Conservation (phyloP, 2,329 filamentous ascomycete genomes). For the Xylaria sp. region DNA sequence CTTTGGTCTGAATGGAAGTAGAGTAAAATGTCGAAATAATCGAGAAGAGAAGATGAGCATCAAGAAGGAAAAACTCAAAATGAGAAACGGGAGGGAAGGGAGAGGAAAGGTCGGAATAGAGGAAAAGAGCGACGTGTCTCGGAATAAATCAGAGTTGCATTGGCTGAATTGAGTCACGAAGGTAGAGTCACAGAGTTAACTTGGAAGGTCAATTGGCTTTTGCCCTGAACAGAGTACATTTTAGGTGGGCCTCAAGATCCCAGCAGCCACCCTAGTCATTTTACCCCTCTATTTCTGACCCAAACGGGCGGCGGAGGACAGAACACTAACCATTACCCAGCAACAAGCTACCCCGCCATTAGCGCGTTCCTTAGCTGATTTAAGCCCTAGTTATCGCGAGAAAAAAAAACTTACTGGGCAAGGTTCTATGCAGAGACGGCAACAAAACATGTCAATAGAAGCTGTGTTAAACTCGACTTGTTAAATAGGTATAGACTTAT, state of each 20-base stretch:
- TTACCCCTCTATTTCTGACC: slow-evolving; percentile 33
- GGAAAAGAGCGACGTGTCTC: slow-evolving; percentile 28
- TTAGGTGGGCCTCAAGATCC: background rate
- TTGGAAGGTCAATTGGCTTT: slow-evolving; percentile 16
- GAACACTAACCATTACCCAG: background rate
- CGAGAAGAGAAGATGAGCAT: slow-evolving; percentile 30
- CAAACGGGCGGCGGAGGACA: background rate
- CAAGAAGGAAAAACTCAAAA: slow-evolving; percentile 26
- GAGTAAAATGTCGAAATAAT: slow-evolving; percentile 44
- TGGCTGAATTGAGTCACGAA: slow-evolving; percentile 33
- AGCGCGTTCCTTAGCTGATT: slow-evolving; percentile 20
- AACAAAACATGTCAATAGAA: too few species aligned
- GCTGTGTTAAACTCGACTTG: background rate
- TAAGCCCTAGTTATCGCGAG: background rate
- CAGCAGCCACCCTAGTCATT: background rate
- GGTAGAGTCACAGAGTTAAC: slow-evolving; percentile 1
- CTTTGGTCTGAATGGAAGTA: slow-evolving; percentile 40
- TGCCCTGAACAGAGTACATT: slow-evolving; percentile 23
- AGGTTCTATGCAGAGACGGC: background rate
- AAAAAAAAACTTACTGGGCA: background rate
- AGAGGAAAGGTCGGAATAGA: background rate
- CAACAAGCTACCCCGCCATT: slow-evolving; percentile 35
- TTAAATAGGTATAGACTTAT: background rate
- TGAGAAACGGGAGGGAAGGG: background rate
- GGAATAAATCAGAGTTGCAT: slow-evolving; percentile 16